These are phyloP conservation scores for Byssothecium circinans DNA, from an alignment of 2,329 filamentous ascomycete species.

Conservation along the genomic window DNA sequence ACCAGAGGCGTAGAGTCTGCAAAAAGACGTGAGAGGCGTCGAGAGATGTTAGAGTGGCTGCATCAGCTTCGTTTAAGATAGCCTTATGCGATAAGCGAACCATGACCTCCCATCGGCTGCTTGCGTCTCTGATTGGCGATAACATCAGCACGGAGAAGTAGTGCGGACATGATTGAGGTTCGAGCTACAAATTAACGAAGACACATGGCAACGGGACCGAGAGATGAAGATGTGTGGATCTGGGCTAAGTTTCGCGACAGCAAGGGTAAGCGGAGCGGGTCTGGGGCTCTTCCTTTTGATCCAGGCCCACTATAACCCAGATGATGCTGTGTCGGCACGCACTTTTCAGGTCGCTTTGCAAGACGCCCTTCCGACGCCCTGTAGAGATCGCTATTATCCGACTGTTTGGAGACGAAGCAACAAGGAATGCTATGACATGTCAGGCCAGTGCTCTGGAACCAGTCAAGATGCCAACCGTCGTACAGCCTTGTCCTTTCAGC, in stretches of 20 bases:
- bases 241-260: constrained; percentile 10
- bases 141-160: constrained; percentile 4
- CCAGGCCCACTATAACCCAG: constrained; percentile 9
- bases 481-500: constrained; percentile 12
- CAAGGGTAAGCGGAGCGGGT: constrained; percentile 20
- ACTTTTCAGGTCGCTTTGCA: constrained; percentile 10
- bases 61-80: constrained; percentile 33
- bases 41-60: constrained; percentile 19
- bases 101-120: constrained; percentile 23
- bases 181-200: constrained; percentile 14
- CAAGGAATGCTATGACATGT: constrained; percentile 21
- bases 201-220: constrained; percentile 28
- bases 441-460: constrained; percentile 19
- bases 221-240: constrained; percentile 14
- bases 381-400: constrained; percentile 16
- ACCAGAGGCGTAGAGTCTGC: constrained; percentile 4
- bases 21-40: constrained; percentile 30
- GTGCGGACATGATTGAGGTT: constrained; percentile 6
- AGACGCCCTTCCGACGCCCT: constrained; percentile 14
- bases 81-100: constrained; percentile 27
- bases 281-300: constrained; percentile 3
- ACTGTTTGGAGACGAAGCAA: constrained; percentile 28
- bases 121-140: constrained; percentile 27
- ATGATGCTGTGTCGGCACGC: constrained; percentile 17
- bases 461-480: constrained; percentile 10